These are phyloP conservation scores for Alectoria sarmentosa DNA, from an alignment of 495 filamentous ascomycete genomes.

Conservation along the genomic window DNA sequence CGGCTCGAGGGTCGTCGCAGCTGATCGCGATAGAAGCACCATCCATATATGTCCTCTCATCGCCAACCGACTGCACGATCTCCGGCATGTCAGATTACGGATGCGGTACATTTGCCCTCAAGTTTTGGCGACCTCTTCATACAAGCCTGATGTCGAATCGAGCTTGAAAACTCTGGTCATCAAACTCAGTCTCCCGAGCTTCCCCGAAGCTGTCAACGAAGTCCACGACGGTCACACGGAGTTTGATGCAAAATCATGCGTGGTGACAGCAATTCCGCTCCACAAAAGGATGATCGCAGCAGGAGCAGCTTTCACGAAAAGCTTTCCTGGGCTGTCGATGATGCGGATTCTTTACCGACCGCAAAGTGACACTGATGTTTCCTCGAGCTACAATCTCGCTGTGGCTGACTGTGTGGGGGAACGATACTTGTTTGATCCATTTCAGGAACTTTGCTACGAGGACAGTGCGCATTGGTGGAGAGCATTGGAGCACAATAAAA, in stretches of 20 bases:
- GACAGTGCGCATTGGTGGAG: constrained; percentile 5
- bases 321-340: neutral
- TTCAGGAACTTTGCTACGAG: neutral
- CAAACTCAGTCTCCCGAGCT: neutral
- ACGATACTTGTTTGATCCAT: no score
- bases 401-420: constrained; percentile 9
- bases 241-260: constrained; percentile 4
- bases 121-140: neutral
- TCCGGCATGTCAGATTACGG: constrained; percentile 6
- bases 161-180: constrained; percentile 1
- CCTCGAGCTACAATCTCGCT: no score
- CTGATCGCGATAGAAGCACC: neutral
- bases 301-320: neutral
- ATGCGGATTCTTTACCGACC: neutral
- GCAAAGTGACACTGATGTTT: neutral
- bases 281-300: constrained; percentile 3
- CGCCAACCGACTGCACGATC: neutral
- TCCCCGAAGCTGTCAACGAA: constrained; percentile 1
- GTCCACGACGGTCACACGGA: neutral
- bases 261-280: neutral
- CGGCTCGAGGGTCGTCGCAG: neutral
- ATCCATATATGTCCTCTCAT: constrained; percentile 8
- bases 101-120: constrained; percentile 13
- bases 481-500: constrained; percentile 1
- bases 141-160: neutral